Conservation (phyloP, 108 stramenopile genomes). For the Cyclotella choctawhatcheeana region DNA sequence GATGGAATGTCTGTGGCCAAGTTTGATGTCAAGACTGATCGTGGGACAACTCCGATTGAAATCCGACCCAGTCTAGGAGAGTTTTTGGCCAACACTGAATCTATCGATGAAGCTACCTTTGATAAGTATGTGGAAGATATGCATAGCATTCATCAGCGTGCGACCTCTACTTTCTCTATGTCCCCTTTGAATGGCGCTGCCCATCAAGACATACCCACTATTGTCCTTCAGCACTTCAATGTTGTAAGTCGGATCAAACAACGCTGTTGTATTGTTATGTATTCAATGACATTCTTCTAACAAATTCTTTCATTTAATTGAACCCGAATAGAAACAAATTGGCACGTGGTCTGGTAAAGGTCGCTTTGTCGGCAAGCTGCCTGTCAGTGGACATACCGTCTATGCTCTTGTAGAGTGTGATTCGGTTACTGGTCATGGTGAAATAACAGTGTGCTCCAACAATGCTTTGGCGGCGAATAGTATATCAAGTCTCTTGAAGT, state of each 20-base stretch:
- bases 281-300: too few relatives aligned
- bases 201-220: conserved; percentile 18
- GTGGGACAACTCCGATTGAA: conserved; percentile 70
- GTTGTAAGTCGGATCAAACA: conserved; percentile 51
- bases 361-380: conserved; percentile 55
- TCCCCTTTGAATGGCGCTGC: conserved; percentile 26
- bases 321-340: conserved; percentile 50
- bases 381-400: conserved; percentile 64
- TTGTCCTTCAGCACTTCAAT: conserved; percentile 41
- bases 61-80: conserved; percentile 80
- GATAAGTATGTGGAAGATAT: conserved; percentile 54
- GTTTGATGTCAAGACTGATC: conserved; percentile 73
- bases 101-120: conserved; percentile 52
- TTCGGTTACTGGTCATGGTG: conserved; percentile 48
- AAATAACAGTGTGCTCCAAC: conserved; percentile 75
- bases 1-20: conserved; percentile 73
- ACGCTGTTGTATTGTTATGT: too few relatives aligned
- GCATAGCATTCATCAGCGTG: conserved; percentile 76
- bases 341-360: conserved; percentile 48
- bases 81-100: conserved; percentile 38
- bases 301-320: too few relatives aligned
- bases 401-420: conserved; percentile 60
- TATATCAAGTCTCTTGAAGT: conserved; percentile 62
- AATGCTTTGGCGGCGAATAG: conserved; percentile 75
- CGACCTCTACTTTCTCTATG: conserved; percentile 35